Conservation (phyloP, 2,329 filamentous ascomycete genomes). For the Madurella mycetomatis region DNA sequence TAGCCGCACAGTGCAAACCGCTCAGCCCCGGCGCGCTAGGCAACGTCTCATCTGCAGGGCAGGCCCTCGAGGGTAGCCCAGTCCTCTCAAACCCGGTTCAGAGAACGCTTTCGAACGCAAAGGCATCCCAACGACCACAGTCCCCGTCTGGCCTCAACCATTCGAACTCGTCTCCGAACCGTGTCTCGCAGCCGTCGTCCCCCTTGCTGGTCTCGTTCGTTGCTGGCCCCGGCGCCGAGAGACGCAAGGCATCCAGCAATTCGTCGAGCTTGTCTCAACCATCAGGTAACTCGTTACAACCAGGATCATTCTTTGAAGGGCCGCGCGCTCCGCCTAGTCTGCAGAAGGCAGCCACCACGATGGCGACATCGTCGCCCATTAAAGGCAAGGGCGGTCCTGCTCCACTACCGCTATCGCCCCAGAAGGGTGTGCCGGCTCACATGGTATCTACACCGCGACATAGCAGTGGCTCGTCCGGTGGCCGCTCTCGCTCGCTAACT, state of each 20-base stretch:
- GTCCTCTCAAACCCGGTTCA: slow-evolving; percentile 75
- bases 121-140: slow-evolving; percentile 70
- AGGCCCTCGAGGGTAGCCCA: slow-evolving; percentile 79
- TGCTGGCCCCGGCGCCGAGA: slow-evolving; percentile 73
- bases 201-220: slow-evolving; percentile 96
- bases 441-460: slow-evolving; percentile 53
- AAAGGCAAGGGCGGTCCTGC: slow-evolving; percentile 50
- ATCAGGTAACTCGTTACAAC: slow-evolving; percentile 62
- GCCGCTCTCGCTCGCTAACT: slow-evolving; percentile 80
- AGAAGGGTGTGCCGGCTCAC: slow-evolving; percentile 47
- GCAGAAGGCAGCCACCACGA: slow-evolving; percentile 56
- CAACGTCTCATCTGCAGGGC: slow-evolving; percentile 54
- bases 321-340: slow-evolving; percentile 58
- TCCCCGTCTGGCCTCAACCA: slow-evolving; percentile 81
- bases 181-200: slow-evolving; percentile 73
- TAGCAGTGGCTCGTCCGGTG: slow-evolving; percentile 55
- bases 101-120: slow-evolving; percentile 76
- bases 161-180: slow-evolving; percentile 79
- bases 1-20: slow-evolving; percentile 61
- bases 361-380: slow-evolving; percentile 52
- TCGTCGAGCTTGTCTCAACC: slow-evolving; percentile 80
- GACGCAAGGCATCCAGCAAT: slow-evolving; percentile 88
- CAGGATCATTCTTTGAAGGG: slow-evolving; percentile 67
- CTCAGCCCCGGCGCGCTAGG: slow-evolving; percentile 41
- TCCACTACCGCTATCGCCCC: slow-evolving; percentile 55